phyloP scores from a whole-genome alignment of 441 rosid species.

The Monsonia emarginata region DNA sequence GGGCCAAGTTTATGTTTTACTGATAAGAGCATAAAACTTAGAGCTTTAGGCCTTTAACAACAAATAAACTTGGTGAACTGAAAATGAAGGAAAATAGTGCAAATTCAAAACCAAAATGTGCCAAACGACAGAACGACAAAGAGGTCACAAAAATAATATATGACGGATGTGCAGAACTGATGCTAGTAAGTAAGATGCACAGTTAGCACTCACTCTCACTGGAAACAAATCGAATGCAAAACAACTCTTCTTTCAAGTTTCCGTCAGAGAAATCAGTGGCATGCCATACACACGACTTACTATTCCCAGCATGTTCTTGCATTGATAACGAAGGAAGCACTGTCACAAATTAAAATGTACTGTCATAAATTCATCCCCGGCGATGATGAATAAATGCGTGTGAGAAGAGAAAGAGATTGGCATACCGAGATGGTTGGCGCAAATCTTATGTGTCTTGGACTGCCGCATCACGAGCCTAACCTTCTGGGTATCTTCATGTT shows the following conservation, averaged over 20 bases:
- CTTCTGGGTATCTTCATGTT: constrained; percentile 50
- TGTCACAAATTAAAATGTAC: neutral
- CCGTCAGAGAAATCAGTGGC: constrained; percentile 4
- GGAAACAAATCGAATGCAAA: neutral
- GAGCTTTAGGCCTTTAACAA: too few relatives aligned
- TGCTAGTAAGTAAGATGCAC: too few relatives aligned
- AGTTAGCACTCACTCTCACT: neutral
- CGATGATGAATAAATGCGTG: neutral
- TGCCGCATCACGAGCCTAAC: constrained; percentile 81
- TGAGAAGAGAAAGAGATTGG: neutral
- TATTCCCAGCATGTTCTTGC: constrained; percentile 4
- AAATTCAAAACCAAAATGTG: too few relatives aligned
- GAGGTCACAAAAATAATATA: too few relatives aligned
- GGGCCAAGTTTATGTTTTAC: neutral
- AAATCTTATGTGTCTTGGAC: constrained; percentile 81
- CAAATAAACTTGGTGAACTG: neutral
- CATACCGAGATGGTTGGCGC: constrained; percentile 81
- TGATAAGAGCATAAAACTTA: too few relatives aligned
- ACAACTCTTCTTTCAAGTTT: constrained; percentile 1
- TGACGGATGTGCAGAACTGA: too few relatives aligned
- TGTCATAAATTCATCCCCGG: neutral
- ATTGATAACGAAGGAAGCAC: neutral
- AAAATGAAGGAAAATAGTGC: neutral
- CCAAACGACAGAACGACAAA: too few relatives aligned
- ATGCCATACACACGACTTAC: constrained; percentile 2